phyloP scores from a whole-genome alignment of 1,139 yeast species.

The Sugiyamaella neomexicana region DNA sequence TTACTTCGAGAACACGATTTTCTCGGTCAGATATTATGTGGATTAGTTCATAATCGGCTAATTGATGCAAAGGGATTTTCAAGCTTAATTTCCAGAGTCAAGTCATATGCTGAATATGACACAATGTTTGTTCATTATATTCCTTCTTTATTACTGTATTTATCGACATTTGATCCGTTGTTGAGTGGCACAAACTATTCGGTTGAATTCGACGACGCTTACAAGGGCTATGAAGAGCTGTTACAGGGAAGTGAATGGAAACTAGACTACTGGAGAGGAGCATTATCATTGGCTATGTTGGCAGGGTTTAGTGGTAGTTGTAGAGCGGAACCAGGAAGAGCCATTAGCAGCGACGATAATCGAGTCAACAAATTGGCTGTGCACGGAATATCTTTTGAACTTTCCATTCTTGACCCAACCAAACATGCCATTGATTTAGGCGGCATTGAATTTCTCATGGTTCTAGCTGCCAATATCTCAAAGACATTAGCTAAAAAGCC shows the following conservation, averaged over 20 bases:
- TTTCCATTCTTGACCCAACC: constrained; percentile 49
- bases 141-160: constrained; percentile 50
- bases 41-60: constrained; percentile 25
- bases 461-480: constrained; percentile 65
- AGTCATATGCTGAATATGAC: constrained; percentile 58
- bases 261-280: constrained; percentile 48
- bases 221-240: constrained; percentile 8
- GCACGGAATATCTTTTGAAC: constrained; percentile 30
- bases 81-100: constrained; percentile 45
- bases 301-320: constrained; percentile 74
- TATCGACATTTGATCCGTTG: constrained; percentile 26
- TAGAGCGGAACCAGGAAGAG: constrained; percentile 42
- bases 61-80: constrained; percentile 45
- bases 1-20: constrained; percentile 68
- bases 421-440: constrained; percentile 62
- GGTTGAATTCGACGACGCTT: constrained; percentile 23
- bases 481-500: constrained; percentile 40
- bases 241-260: constrained; percentile 17
- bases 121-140: constrained; percentile 60
- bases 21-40: constrained; percentile 59
- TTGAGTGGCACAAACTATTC: constrained; percentile 19
- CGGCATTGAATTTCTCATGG: constrained; percentile 75
- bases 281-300: constrained; percentile 60
- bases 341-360: neutral
- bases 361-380: constrained; percentile 1